Conservation (phyloP, 257 asterid species). For the Catharanthus roseus region DNA sequence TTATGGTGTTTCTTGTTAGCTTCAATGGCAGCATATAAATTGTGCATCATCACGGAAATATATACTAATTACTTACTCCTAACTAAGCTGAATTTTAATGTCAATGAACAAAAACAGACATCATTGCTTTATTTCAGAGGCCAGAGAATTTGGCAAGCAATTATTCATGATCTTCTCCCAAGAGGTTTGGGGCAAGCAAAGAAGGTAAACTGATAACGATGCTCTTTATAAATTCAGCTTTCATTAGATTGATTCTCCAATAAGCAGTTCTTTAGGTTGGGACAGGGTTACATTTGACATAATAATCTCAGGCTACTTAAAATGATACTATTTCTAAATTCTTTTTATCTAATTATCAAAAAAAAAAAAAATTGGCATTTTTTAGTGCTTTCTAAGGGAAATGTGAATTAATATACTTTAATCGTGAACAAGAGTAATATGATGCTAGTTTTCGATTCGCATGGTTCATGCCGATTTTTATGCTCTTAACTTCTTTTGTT, state of each 20-base stretch:
- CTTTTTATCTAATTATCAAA: too few species aligned
- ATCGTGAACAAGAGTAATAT: not conserved
- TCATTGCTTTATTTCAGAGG: conserved; percentile 90
- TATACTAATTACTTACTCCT: too few species aligned
- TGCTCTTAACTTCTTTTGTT: not conserved
- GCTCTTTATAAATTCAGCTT: not conserved
- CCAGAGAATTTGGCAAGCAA: conserved; percentile 81
- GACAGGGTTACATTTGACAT: not conserved
- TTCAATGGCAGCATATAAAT: not conserved
- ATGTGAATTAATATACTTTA: not conserved
- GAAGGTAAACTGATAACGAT: conserved; percentile 60
- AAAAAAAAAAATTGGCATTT: not conserved
- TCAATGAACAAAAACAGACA: conserved; percentile 54
- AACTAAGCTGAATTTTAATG: conserved; percentile 5
- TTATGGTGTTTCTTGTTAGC: not conserved
- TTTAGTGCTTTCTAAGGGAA: not conserved
- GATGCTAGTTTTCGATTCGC: not conserved
- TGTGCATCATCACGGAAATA: not conserved
- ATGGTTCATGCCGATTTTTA: not conserved
- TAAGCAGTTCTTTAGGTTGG: not conserved
- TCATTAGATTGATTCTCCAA: not conserved
- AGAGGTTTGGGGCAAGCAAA: conserved; percentile 66
- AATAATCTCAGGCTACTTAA: not conserved
- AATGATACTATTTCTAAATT: not conserved
- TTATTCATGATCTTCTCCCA: conserved; percentile 77